Conservation (phyloP, 2,329 filamentous ascomycete genomes). For the Paraconiothyrium sp. region DNA sequence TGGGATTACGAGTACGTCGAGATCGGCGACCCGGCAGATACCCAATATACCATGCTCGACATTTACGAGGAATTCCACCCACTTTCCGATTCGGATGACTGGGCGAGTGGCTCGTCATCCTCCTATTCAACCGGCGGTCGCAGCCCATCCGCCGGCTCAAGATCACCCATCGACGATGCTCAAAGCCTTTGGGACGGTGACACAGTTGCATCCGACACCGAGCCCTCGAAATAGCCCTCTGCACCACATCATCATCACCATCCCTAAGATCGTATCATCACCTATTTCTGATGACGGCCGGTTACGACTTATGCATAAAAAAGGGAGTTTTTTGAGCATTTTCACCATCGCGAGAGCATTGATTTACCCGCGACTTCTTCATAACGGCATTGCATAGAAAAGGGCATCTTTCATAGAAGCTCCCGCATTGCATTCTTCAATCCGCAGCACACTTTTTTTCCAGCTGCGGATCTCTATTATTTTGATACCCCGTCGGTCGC, state of each 20-base stretch:
- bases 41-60: slow-evolving; percentile 64
- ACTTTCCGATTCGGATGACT: slow-evolving; percentile 80
- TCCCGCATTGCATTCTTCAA: slow-evolving; percentile 23
- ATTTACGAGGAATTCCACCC: slow-evolving; percentile 63
- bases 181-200: slow-evolving; percentile 67
- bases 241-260: slow-evolving; percentile 23
- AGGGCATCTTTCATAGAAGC: slow-evolving; percentile 29
- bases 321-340: slow-evolving; percentile 51
- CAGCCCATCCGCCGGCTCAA: slow-evolving; percentile 62
- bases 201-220: slow-evolving; percentile 60
- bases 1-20: slow-evolving; percentile 98
- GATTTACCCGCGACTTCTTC: slow-evolving; percentile 26
- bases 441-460: slow-evolving; percentile 1
- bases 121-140: slow-evolving; percentile 73
- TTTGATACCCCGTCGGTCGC: slow-evolving; percentile 49
- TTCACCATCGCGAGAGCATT: slow-evolving; percentile 38
- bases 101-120: slow-evolving; percentile 87
- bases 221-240: slow-evolving; percentile 38
- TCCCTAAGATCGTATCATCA: slow-evolving; percentile 35
- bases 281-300: slow-evolving; percentile 36
- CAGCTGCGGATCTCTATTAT: slow-evolving; percentile 10
- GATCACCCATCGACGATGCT: slow-evolving; percentile 65
- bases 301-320: slow-evolving; percentile 50
- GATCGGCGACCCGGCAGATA: slow-evolving; percentile 70
- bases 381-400: slow-evolving; percentile 33